Conservation (phyloP, 2,329 filamentous ascomycete species). For the Acrodontium crateriforme region DNA sequence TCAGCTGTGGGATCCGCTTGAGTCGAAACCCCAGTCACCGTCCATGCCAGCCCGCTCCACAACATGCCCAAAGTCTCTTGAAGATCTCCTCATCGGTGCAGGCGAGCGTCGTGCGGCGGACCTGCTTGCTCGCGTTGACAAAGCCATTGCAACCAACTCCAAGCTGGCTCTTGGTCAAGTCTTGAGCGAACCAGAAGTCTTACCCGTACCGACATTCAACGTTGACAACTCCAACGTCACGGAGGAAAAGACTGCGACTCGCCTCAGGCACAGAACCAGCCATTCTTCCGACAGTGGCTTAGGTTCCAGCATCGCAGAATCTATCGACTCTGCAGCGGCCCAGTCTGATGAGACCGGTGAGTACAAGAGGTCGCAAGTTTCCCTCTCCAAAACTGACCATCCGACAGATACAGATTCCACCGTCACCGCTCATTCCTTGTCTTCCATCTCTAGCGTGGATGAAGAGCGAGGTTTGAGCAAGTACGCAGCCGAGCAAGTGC, state of each 20-base stretch:
- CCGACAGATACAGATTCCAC: conserved; percentile 1
- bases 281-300: conserved; percentile 79
- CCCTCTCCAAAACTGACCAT: conserved; percentile 3
- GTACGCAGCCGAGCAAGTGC: conserved; percentile 62
- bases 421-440: conserved; percentile 27
- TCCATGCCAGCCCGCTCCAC: conserved; percentile 35
- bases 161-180: conserved; percentile 24
- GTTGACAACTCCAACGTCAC: conserved; percentile 21
- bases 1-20: conserved; percentile 24
- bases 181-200: conserved; percentile 34
- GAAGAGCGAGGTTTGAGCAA: conserved; percentile 45
- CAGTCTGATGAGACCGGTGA: conserved; percentile 15
- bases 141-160: conserved; percentile 26
- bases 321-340: conserved; percentile 11
- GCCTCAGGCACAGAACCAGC: conserved; percentile 24
- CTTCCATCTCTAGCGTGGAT: conserved; percentile 23
- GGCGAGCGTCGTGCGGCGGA: conserved; percentile 31
- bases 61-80: conserved; percentile 34
- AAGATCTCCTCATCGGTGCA: conserved; percentile 33
- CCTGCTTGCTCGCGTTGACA: conserved; percentile 32
- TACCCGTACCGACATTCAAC: conserved; percentile 33
- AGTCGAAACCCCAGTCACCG: conserved; percentile 12
- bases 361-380: conserved; percentile 3
- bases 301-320: conserved; percentile 56
- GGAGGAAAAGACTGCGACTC: conserved; percentile 7